Evolutionary conservation across 2,329 filamentous ascomycete genomes (phyloP).

Genomic region (Didymella sp.): DNA sequence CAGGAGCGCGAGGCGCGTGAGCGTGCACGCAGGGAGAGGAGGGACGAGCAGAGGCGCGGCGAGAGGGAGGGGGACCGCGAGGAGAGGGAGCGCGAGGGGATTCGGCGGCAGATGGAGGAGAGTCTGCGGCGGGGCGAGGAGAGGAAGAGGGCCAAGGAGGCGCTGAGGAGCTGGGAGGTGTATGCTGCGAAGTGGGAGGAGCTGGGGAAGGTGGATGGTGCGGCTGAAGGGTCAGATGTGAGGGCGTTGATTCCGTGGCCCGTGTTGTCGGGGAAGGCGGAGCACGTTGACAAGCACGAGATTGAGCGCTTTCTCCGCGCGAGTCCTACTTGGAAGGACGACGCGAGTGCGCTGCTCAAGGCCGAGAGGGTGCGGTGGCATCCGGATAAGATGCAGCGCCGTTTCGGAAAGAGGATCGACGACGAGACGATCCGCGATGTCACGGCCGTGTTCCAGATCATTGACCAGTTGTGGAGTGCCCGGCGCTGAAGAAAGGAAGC

Average conservation of each 20-base stretch:
- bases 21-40: slow-evolving; percentile 55
- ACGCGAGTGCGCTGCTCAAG: slow-evolving; percentile 68
- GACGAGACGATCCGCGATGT: slow-evolving; percentile 76
- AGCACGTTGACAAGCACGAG: slow-evolving; percentile 64
- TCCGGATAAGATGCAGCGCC: slow-evolving; percentile 96
- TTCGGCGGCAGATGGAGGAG: slow-evolving; percentile 71
- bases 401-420: slow-evolving; percentile 75
- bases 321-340: slow-evolving; percentile 52
- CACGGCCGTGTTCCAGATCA: slow-evolving; percentile 88
- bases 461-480: slow-evolving; percentile 79
- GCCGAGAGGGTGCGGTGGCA: slow-evolving; percentile 92
- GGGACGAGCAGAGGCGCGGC: slow-evolving; percentile 44
- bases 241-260: slow-evolving; percentile 72
- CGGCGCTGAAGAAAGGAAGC: background rate
- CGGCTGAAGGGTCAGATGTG: slow-evolving; percentile 23
- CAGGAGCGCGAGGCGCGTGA: slow-evolving; percentile 74
- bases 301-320: slow-evolving; percentile 74
- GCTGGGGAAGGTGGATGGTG: slow-evolving; percentile 43
- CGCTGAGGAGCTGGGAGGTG: slow-evolving; percentile 66
- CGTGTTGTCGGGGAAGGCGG: slow-evolving; percentile 65
- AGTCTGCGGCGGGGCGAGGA: slow-evolving; percentile 72
- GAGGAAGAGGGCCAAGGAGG: slow-evolving; percentile 62
- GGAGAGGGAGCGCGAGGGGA: slow-evolving; percentile 54
- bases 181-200: slow-evolving; percentile 71
- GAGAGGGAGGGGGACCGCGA: slow-evolving; percentile 52